Percentiles rank a stretch among this genome's conserved stretches.
Evolutionary conservation across 2,329 filamentous ascomycete genomes (phyloP).

Genomic region (Phyllosticta citribraziliensis): DNA sequence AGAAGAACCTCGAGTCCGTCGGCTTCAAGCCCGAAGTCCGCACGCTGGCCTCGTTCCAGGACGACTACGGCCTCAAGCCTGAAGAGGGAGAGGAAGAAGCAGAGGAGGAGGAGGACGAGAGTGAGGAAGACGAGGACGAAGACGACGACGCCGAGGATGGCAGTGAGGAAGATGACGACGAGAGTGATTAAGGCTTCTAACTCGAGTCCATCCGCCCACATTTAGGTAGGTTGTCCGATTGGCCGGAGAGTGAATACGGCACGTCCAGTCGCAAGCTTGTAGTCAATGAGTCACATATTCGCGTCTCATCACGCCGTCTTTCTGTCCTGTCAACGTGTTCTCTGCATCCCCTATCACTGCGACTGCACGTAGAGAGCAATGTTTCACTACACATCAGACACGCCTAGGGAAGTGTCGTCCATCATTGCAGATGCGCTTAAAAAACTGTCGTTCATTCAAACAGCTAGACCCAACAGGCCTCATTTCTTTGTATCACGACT

Average conservation of each 20-base stretch:
- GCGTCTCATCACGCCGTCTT: too few relatives aligned
- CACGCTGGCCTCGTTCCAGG: constrained; percentile 69
- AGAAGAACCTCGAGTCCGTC: constrained; percentile 60
- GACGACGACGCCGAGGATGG: constrained; percentile 17
- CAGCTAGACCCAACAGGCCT: not conserved
- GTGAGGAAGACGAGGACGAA: constrained; percentile 36
- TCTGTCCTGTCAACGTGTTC: too few relatives aligned
- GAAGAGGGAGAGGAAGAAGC: constrained; percentile 51
- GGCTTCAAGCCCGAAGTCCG: constrained; percentile 73
- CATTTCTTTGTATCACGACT: not conserved
- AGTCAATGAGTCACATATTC: too few relatives aligned
- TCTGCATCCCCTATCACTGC: too few relatives aligned
- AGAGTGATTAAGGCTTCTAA: not conserved
- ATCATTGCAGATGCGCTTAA: too few relatives aligned
- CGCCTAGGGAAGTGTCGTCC: too few relatives aligned
- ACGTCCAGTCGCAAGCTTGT: too few relatives aligned
- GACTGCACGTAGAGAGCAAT: too few relatives aligned
- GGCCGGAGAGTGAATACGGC: too few relatives aligned
- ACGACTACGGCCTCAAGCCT: constrained; percentile 74
- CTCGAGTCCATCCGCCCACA: not conserved
- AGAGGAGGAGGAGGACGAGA: constrained; percentile 51
- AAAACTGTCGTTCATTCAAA: too few relatives aligned
- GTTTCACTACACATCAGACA: too few relatives aligned
- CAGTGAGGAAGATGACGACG: constrained; percentile 1
- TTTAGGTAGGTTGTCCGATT: too few relatives aligned